phyloP scores from a whole-genome alignment of 1,284 basidiomycete species.

The Pseudozyma thailandica region DNA sequence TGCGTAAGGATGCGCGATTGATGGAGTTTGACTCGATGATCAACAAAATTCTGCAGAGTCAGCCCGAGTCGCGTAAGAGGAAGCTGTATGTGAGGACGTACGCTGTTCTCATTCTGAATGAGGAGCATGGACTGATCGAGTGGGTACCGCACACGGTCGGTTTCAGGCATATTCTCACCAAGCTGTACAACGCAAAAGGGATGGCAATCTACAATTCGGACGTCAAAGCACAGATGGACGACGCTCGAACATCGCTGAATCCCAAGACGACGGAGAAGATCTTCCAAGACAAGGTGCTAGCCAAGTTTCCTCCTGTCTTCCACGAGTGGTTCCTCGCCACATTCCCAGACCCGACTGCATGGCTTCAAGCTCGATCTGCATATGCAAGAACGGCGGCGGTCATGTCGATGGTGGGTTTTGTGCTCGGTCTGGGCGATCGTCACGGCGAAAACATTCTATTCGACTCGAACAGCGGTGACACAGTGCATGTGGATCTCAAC shows the following conservation, averaged over 20 bases:
- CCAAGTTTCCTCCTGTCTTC: conserved; percentile 79
- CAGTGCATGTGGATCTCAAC: conserved; percentile 97
- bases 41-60: conserved; percentile 93
- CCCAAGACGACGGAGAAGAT: conserved; percentile 72
- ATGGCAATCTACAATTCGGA: conserved; percentile 70
- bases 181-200: conserved; percentile 74
- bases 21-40: conserved; percentile 99
- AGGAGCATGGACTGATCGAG: conserved; percentile 96
- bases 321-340: conserved; percentile 97
- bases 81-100: conserved; percentile 75
- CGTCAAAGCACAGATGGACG: conserved; percentile 73
- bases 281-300: conserved; percentile 76
- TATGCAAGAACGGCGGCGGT: conserved; percentile 93
- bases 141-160: conserved; percentile 97
- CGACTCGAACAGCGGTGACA: conserved; percentile 87
- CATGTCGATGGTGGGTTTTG: conserved; percentile 99
- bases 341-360: conserved; percentile 95
- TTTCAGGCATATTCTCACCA: conserved; percentile 80
- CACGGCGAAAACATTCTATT: conserved; percentile 97
- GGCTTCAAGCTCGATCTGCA: conserved; percentile 86
- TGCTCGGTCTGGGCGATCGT: conserved; percentile 95
- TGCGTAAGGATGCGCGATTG: conserved; percentile 94
- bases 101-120: conserved; percentile 93
- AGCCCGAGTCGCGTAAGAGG: conserved; percentile 80
- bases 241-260: conserved; percentile 72